Evolutionary conservation across 1,139 yeast genomes (phyloP).

Genomic region (Blastobotrys arbuscula): DNA sequence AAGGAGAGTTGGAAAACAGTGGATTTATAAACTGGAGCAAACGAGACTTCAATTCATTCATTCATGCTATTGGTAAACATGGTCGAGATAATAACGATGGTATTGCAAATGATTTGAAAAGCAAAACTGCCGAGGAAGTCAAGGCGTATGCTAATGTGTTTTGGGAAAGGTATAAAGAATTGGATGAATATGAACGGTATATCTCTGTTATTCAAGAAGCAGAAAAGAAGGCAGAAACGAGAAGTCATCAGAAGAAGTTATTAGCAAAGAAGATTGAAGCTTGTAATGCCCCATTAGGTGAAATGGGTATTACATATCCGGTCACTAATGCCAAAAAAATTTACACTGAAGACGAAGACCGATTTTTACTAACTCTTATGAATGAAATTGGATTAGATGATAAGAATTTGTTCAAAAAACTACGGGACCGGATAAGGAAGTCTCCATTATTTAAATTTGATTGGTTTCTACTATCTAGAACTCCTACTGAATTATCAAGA

Average conservation of each 20-base stretch:
- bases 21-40: slow-evolving; percentile 84
- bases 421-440: slow-evolving; percentile 68
- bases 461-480: slow-evolving; percentile 84
- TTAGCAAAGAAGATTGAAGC: slow-evolving; percentile 59
- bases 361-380: slow-evolving; percentile 67
- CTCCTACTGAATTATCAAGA: slow-evolving; percentile 80
- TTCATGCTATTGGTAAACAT: slow-evolving; percentile 74
- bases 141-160: slow-evolving; percentile 63
- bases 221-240: slow-evolving; percentile 68
- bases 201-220: slow-evolving; percentile 78
- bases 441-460: slow-evolving; percentile 81
- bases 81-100: slow-evolving; percentile 64
- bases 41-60: slow-evolving; percentile 81
- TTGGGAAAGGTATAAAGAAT: slow-evolving; percentile 67
- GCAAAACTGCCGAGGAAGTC: slow-evolving; percentile 70
- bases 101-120: slow-evolving; percentile 58
- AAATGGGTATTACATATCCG: slow-evolving; percentile 78
- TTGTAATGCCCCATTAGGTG: slow-evolving; percentile 66
- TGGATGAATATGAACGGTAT: slow-evolving; percentile 85
- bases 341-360: slow-evolving; percentile 80
- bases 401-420: slow-evolving; percentile 67
- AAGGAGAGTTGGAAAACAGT: slow-evolving; percentile 51
- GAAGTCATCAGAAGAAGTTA: slow-evolving; percentile 59
- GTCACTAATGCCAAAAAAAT: slow-evolving; percentile 77
- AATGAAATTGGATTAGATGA: slow-evolving; percentile 76